These are phyloP conservation scores for Helianthus tuberosus DNA, from an alignment of 129 eudicot species.

Conservation along the genomic window DNA sequence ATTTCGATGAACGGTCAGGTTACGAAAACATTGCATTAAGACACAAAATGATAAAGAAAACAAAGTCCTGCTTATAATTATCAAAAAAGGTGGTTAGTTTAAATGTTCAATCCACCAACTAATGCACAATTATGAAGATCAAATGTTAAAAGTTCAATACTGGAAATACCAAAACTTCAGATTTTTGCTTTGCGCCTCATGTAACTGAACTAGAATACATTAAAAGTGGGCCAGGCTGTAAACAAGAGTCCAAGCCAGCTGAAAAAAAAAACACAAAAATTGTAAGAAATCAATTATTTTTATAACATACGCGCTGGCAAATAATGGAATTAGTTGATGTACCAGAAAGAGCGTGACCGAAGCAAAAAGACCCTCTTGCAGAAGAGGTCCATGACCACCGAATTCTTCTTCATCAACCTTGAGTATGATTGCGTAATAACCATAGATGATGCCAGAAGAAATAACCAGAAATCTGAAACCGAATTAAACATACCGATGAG, in stretches of 20 bases:
- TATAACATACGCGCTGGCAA: background rate
- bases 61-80: background rate
- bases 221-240: conserved; percentile 96
- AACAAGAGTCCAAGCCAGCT: conserved; percentile 95
- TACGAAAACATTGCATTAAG: too few relatives aligned
- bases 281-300: background rate
- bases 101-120: conserved; percentile 17
- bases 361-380: conserved; percentile 98
- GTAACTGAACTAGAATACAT: conserved; percentile 26
- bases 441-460: conserved; percentile 81
- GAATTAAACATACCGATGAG: conserved; percentile 17
- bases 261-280: conserved; percentile 29
- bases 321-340: background rate
- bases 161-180: conserved; percentile 16
- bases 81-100: background rate
- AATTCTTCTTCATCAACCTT: conserved; percentile 96
- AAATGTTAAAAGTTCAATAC: conserved; percentile 19
- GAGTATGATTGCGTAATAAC: conserved; percentile 76
- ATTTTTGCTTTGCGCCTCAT: conserved; percentile 9
- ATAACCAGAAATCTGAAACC: conserved; percentile 68
- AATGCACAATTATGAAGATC: conserved; percentile 31
- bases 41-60: background rate
- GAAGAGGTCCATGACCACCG: conserved; percentile 96
- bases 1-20: too few relatives aligned
- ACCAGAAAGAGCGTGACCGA: conserved; percentile 94